Evolutionary conservation across 768 basidiomycete species (phyloP), one percentile per base, ranked within the genome.

Genomic region (Tylopilus vinaceipallidus): DNA sequence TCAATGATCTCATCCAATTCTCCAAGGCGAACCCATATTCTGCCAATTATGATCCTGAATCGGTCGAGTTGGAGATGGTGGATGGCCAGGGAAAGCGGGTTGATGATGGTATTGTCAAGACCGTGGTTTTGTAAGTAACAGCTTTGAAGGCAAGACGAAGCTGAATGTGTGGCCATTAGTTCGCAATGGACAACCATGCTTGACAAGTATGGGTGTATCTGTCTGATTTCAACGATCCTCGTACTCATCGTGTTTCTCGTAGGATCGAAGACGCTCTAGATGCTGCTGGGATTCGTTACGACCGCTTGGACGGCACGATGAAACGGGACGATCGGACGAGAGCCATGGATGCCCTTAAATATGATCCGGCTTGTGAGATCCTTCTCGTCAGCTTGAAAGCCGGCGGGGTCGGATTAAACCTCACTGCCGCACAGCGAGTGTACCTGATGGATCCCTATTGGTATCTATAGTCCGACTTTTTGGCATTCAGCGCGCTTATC

Each of bases 361-460:
- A 80, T 55, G 94, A 99, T 61, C 93, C 92, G 13, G 75, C 75
- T 22, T 91, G 91, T 63, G 97, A 99, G 73, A 91, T 99, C 14
- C 76, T 99, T 35, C 78, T 99, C 27, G 95, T 99, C 61, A 97
- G 94, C 65, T 75, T 98, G 57, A 90, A 95, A 62, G 97, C 97
- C 7, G 97, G 97, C 45, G 97, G 97, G 46, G 97, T 99, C 6
- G 97, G 95, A 14, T 73, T 99, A 48, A 99, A 98, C 67, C 78
- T 98, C 38, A 98, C 95, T 1, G 87, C 93, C 16, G 97, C 95
- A 40, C 90, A 86, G 63, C 89, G 86, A 46, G 94, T 91, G 16
- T 98, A 97, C 68, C 73, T 99, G 36, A 94, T 98, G 84, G 94
- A 98, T 71, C 94, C 94, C 35, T 98, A 97, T 68, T 98, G 94